phyloP scores from a whole-genome alignment of 2,329 filamentous ascomycete genomes.

The Teratosphaeria viscida region DNA sequence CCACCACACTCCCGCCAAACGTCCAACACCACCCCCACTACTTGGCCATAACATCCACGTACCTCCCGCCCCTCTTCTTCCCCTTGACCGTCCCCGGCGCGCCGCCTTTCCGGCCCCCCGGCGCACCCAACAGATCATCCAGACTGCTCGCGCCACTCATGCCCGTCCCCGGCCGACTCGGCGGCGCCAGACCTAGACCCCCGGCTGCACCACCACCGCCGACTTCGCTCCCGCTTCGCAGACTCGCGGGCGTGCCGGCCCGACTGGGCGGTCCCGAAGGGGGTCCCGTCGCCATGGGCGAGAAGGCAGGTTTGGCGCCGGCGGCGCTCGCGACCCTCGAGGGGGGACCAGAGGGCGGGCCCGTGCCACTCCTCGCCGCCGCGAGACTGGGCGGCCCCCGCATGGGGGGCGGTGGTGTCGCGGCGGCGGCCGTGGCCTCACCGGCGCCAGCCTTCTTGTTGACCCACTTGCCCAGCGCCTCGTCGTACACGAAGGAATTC shows the following conservation, averaged over 20 bases:
- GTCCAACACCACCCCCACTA: neutral
- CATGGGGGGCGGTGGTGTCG: constrained; percentile 62
- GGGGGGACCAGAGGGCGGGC: constrained; percentile 13
- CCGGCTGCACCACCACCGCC: constrained; percentile 7
- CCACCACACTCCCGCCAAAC: no score
- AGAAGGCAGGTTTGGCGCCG: neutral
- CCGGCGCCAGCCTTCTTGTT: constrained; percentile 79
- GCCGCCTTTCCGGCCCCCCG: constrained; percentile 38
- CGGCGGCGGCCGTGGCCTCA: constrained; percentile 41
- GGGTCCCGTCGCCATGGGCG: neutral
- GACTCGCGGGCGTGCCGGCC: constrained; percentile 16
- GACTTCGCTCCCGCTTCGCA: constrained; percentile 3
- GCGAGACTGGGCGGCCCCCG: constrained; percentile 44
- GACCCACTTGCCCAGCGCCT: constrained; percentile 94
- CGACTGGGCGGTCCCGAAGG: constrained; percentile 21
- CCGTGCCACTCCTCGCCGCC: constrained; percentile 19
- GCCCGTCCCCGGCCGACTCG: constrained; percentile 63
- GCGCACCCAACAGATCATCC: constrained; percentile 76
- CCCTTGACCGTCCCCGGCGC: constrained; percentile 50
- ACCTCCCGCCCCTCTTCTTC: constrained; percentile 76
- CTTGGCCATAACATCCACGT: constrained; percentile 93
- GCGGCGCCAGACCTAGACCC: constrained; percentile 36
- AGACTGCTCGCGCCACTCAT: constrained; percentile 91
- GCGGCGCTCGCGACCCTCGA: constrained; percentile 15
- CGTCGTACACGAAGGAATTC: constrained; percentile 86